Evolutionary conservation across 179 eudicot genomes (phyloP), one percentile per base, ranked within the genome.

Genomic region (Patellifolia procumbens): DNA sequence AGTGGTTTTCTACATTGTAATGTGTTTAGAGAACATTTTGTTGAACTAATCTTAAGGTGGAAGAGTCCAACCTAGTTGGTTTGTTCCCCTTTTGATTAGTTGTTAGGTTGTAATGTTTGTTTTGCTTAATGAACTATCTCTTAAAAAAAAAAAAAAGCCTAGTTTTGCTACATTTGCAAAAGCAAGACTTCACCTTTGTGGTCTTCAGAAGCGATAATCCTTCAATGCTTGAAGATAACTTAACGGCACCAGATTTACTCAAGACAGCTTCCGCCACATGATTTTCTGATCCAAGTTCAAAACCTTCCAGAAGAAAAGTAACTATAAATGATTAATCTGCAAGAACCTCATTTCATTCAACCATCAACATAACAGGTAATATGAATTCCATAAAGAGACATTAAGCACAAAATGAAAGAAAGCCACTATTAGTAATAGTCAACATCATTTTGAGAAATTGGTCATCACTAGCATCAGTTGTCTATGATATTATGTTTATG

Each of bases 211-310:
- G 46, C 61, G 97, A 69, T 80, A 95, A 86, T 34, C 91, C 97
- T 80, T 86, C 92, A 75, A 95, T 78, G 73, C 97, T 93, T 60
- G 98, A 88, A 68, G 86, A 81, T 78, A 95, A 81, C 73, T 74
- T 83, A 78, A 93, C 55, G 72, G 73, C 78, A 70, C 98, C 99
- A 51, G 83, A 73, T 79, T 93, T 95, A 70, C 75, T 85, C 42
- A 93, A 79, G n/a, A 81, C 77, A 61, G 90, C 97, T 87, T 95
- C 97, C 7, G 98, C 83, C 53, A 86, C 85, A 80, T 93, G 99
- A 81, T 86, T 90, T 87, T 91, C 99, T 29, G 97, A 88, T 76
- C 99, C 99, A 81, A 95, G 98, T 83, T 93, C 90, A 82, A 93
- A 95, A 73, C 99, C 99, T 95, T 62, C 49, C 73, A 56, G 15